phyloP scores from a whole-genome alignment of 768 basidiomycete species.

The Mycena leptocephala region DNA sequence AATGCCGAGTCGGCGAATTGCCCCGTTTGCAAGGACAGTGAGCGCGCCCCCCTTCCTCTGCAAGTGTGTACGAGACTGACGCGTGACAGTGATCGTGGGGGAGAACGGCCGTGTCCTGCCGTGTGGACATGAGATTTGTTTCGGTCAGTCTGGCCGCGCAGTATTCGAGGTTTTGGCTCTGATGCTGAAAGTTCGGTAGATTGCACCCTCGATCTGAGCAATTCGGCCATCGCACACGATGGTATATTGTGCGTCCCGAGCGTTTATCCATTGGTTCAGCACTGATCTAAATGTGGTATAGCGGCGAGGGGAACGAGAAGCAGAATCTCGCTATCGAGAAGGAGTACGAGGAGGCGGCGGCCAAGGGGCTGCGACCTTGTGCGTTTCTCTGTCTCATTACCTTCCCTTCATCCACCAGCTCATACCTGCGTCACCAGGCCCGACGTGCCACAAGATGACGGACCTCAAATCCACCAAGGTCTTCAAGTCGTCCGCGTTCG shows the following conservation, averaged over 20 bases:
- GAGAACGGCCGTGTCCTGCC: constrained; percentile 73
- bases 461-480: constrained; percentile 66
- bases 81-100: constrained; percentile 59
- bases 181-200: constrained; percentile 51
- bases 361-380: constrained; percentile 76
- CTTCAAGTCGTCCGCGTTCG: constrained; percentile 79
- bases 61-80: neutral
- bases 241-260: constrained; percentile 69
- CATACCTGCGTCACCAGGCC: constrained; percentile 59
- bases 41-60: constrained; percentile 30
- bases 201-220: constrained; percentile 69
- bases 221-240: constrained; percentile 68
- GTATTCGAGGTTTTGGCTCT: neutral
- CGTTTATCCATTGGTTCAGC: neutral
- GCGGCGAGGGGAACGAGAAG: constrained; percentile 70
- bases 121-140: constrained; percentile 81
- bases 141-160: constrained; percentile 53
- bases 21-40: constrained; percentile 79
- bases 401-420: neutral
- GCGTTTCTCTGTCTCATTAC: constrained; percentile 35
- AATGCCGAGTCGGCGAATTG: constrained; percentile 67
- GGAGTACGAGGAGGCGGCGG: constrained; percentile 69
- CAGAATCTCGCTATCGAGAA: constrained; percentile 71
- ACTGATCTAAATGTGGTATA: constrained; percentile 37
- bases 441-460: constrained; percentile 78